Evolutionary conservation across 306 rosid species (phyloP).

Genomic region (Styphnolobium japonicum): DNA sequence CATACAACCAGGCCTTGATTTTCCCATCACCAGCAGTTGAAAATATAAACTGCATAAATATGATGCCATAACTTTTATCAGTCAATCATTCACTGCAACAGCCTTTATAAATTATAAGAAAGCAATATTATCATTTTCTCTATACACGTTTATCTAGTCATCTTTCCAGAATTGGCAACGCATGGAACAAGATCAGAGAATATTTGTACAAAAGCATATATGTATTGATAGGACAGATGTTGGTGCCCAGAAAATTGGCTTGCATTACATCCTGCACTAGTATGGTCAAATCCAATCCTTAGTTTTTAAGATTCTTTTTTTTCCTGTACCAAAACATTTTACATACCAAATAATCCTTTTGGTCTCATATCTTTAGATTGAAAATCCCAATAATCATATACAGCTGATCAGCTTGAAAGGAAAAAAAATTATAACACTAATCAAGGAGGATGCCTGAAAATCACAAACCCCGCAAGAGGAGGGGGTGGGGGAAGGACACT

Average conservation of each 20-base stretch:
- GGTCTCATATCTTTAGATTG: background rate
- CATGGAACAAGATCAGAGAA: background rate
- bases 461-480: background rate
- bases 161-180: background rate
- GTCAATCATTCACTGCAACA: background rate
- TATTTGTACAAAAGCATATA: background rate
- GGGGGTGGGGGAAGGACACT: background rate
- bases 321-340: too few relatives aligned
- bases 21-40: slow-evolving; percentile 64
- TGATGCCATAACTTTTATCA: background rate
- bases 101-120: background rate
- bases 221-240: background rate
- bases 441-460: background rate
- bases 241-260: background rate
- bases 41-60: slow-evolving; percentile 52
- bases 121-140: background rate
- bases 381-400: background rate
- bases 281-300: background rate
- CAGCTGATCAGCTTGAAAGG: background rate
- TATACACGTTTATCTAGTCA: background rate
- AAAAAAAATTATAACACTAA: background rate
- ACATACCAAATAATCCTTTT: too few relatives aligned
- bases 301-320: background rate
- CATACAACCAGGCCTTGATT: slow-evolving; percentile 72
- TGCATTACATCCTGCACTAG: background rate